Base-by-base conservation (phyloP, 2,329 filamentous ascomycete species). In the Ophiostoma piceae region DNA sequence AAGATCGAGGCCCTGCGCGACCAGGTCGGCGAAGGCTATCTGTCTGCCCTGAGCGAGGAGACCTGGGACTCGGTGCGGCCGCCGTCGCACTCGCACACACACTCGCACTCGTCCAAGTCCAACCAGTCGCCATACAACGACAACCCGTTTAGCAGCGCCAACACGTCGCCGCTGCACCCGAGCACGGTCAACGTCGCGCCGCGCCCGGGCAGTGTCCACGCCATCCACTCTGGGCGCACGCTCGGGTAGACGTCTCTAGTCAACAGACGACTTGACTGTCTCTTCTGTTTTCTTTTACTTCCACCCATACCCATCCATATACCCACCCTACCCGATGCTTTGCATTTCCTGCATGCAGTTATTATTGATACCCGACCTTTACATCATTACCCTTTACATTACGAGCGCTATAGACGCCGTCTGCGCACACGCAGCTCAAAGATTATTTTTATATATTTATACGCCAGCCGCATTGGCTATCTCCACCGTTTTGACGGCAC, bases 1-100 rank as follows among this genome's bases (percentile, higher is more conserved):
- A 95, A 95, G 79, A 90, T 98, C 69, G 93, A 97, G 78, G 88
- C 91, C 2, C 81, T 97, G 69, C 90, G 93, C 72, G 90, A 90
- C 76, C 92, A 94, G 76, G 89, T 97, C 73, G 94, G 94, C 41
- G 92, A 89, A 75, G 91, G 89, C 51, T 99, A 96, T 85, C 85
- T 99, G 54, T 94, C 89, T 73, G 92, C 91, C 16, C 82, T 98
- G 67, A 90, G 91, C 71, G 94, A 97, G 75, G 91, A 95, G 77
- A 84, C 81, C 60, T 89, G 87, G 86, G 84, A 87, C 72, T 74
- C 80, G 7, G 79, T 78, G 65, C 77, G 78, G 78, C 76, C 74
- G 37, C 74, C 77, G 14, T 75, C 79, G 12, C 39, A 41, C 39
- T 41, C 39, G 39, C 39, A 41, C 51, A 26, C 43, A 16, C 43